Conservation (phyloP, 2,329 filamentous ascomycete species). For the Paecilomyces sp. region DNA sequence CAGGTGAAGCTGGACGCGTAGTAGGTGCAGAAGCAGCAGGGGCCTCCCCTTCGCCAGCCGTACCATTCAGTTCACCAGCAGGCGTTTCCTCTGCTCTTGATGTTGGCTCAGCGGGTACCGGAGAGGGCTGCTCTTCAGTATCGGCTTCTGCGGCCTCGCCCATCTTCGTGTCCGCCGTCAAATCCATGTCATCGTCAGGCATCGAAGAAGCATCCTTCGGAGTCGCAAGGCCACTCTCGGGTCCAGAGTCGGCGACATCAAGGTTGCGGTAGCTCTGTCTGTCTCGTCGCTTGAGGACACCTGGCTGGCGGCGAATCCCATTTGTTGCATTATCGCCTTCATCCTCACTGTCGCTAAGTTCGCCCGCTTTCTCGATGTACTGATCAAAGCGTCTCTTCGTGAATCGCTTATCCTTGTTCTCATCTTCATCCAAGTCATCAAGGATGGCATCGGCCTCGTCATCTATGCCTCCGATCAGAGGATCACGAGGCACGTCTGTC, state of each 20-base stretch:
- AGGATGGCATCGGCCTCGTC: constrained; percentile 59
- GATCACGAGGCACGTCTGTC: constrained; percentile 55
- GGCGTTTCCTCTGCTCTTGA: constrained; percentile 25
- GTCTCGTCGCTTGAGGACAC: constrained; percentile 44
- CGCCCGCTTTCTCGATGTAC: constrained; percentile 66
- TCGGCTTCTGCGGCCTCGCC: constrained; percentile 32
- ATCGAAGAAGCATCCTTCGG: constrained; percentile 36
- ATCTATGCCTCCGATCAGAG: constrained; percentile 49
- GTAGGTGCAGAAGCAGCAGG: constrained; percentile 20
- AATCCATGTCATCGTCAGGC: constrained; percentile 37
- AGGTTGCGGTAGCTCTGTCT: constrained; percentile 57
- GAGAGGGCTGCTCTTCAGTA: constrained; percentile 21
- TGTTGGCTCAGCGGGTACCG: constrained; percentile 22
- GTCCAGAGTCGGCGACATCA: constrained; percentile 47
- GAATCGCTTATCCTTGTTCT: constrained; percentile 74
- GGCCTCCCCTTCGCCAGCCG: constrained; percentile 22
- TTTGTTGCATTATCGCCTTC: constrained; percentile 67
- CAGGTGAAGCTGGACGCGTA: constrained; percentile 22
- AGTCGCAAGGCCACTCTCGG: constrained; percentile 45
- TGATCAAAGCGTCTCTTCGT: constrained; percentile 80
- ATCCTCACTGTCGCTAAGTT: constrained; percentile 82
- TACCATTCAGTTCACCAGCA: constrained; percentile 24
- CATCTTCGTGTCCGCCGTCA: constrained; percentile 30
- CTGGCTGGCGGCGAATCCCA: constrained; percentile 57
- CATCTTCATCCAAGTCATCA: constrained; percentile 72